phyloP scores from a whole-genome alignment of 73 alveolate species.

The Paramecium pentaurelia region DNA sequence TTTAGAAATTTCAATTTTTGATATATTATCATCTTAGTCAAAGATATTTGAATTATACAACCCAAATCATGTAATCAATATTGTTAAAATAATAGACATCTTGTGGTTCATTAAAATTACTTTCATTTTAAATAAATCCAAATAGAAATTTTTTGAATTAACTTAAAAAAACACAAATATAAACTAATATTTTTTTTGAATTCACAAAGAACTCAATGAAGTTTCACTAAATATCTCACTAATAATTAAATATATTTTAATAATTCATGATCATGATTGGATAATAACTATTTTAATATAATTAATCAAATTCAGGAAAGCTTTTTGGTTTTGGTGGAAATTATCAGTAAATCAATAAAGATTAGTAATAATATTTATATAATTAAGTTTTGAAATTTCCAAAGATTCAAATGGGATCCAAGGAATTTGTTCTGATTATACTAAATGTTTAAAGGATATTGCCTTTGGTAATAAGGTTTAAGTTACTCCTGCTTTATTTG shows the following conservation, averaged over 20 bases:
- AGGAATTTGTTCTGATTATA: neutral
- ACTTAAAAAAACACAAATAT: neutral
- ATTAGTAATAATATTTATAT: neutral
- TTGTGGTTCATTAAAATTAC: neutral
- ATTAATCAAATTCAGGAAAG: neutral
- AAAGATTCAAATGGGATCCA: neutral
- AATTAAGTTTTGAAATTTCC: neutral
- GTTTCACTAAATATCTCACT: neutral
- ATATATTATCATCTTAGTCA: neutral
- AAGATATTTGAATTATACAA: neutral
- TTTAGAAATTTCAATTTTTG: neutral
- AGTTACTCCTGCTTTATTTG: neutral
- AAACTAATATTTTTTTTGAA: neutral
- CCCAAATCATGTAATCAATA: neutral
- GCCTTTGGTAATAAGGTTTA: neutral
- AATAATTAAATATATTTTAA: neutral
- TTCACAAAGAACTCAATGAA: neutral
- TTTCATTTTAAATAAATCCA: neutral
- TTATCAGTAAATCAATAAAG: neutral
- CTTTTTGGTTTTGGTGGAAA: neutral
- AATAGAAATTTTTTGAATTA: neutral
- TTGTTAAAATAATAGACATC: neutral
- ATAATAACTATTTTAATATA: neutral
- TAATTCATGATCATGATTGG: neutral
- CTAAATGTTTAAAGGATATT: neutral